These are phyloP conservation scores for Halophytophthora polymorphica DNA, from an alignment of 352 stramenopile genomes.

Conservation along the genomic window DNA sequence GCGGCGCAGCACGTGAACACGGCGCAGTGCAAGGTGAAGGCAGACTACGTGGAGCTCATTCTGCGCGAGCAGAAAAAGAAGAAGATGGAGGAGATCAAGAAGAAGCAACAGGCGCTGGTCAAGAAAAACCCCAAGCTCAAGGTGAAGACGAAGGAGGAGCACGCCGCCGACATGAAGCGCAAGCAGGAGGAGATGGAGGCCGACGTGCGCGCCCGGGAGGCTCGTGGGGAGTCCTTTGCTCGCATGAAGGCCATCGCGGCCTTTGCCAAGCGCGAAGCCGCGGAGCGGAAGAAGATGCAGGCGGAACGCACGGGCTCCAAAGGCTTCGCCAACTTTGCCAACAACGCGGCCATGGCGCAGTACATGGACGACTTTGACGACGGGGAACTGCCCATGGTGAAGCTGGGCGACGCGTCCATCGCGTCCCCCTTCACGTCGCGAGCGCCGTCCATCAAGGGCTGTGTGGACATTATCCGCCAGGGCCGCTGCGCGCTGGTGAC, in stretches of 20 bases:
- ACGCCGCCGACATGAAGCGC: conserved; percentile 78
- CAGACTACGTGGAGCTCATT: conserved; percentile 79
- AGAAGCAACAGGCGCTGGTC: conserved; percentile 43
- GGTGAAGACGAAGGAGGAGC: conserved; percentile 75
- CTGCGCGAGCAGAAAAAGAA: conserved; percentile 61
- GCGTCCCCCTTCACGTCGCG: conserved; percentile 98
- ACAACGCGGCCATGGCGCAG: conserved; percentile 82
- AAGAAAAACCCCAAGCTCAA: conserved; percentile 63
- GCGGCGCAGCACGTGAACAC: conserved; percentile 64
- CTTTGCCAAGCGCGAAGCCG: conserved; percentile 81
- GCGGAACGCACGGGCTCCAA: conserved; percentile 73
- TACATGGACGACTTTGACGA: conserved; percentile 92
- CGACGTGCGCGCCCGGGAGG: conserved; percentile 71
- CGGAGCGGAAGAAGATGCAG: conserved; percentile 60
- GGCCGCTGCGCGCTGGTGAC: conserved; percentile 98
- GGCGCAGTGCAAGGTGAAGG: conserved; percentile 72
- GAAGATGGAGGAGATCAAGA: conserved; percentile 51
- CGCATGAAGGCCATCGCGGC: conserved; percentile 83
- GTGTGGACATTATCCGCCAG: conserved; percentile 97
- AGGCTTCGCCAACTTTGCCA: conserved; percentile 85
- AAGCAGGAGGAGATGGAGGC: conserved; percentile 82
- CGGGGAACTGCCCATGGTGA: conserved; percentile 95
- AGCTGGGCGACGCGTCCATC: conserved; percentile 98
- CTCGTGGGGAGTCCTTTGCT: conserved; percentile 83
- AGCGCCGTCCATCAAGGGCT: conserved; percentile 89